A percentile compares a stretch with the other conserved stretches of the same genome.
These are phyloP conservation scores for Scedosporium apiospermum DNA, from an alignment of 2,329 filamentous ascomycete genomes.

Conservation along the genomic window DNA sequence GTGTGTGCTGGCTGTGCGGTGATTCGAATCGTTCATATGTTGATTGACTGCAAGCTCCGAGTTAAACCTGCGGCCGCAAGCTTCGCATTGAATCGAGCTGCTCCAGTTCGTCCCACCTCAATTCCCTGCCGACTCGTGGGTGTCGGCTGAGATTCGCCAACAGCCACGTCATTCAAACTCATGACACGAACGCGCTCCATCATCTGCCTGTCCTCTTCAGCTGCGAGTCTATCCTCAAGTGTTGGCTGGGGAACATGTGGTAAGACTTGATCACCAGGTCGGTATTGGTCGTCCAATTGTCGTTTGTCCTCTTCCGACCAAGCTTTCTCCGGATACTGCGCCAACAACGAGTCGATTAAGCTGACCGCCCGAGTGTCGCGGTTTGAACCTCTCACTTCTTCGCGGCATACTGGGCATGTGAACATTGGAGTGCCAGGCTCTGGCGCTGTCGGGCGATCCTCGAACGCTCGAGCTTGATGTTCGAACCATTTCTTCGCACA, in stretches of 20 bases:
- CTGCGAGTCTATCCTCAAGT: not conserved
- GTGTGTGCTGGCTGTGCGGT: not conserved
- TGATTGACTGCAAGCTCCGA: not conserved
- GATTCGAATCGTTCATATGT: not conserved
- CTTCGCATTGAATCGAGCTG: not conserved
- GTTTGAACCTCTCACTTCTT: not conserved
- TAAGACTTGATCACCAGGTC: not conserved
- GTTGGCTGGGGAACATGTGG: not conserved
- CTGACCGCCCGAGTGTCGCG: not conserved
- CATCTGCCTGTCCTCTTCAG: not conserved
- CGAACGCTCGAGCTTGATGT: not conserved
- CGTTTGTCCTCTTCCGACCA: not conserved
- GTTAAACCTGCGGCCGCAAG: not conserved
- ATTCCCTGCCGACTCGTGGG: not conserved
- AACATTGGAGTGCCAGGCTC: not conserved
- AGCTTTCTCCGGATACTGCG: not conserved
- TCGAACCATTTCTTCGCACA: too few relatives aligned
- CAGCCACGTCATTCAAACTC: not conserved
- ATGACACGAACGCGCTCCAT: not conserved
- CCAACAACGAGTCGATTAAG: not conserved
- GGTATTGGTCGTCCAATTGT: not conserved
- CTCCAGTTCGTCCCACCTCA: not conserved
- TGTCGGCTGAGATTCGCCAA: not conserved
- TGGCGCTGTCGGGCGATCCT: not conserved
- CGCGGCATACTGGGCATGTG: not conserved